Conservation (phyloP, 768 basidiomycete genomes). For the Coprinopsis sp. region DNA sequence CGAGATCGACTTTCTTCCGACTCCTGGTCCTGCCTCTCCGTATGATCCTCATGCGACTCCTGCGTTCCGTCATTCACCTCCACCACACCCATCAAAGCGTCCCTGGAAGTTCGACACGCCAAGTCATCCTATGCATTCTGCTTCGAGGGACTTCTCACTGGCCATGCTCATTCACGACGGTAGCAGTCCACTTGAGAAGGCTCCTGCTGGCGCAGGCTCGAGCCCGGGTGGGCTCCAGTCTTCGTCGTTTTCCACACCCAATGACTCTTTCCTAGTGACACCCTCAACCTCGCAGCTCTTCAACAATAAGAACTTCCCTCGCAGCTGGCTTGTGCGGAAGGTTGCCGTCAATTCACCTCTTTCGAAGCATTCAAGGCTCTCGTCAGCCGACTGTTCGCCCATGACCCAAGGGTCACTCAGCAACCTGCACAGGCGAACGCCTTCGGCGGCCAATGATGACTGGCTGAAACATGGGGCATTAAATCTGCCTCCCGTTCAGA, state of each 20-base stretch:
- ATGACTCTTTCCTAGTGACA: slow-evolving; percentile 11
- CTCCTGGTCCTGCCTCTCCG: slow-evolving; percentile 46
- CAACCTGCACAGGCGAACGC: slow-evolving; percentile 24
- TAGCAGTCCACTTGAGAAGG: slow-evolving; percentile 42
- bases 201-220: slow-evolving; percentile 19
- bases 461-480: slow-evolving; percentile 37
- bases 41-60: slow-evolving; percentile 74
- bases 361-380: slow-evolving; percentile 5
- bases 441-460: slow-evolving; percentile 35
- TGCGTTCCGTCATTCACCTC: slow-evolving; percentile 73
- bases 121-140: slow-evolving; percentile 69
- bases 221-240: slow-evolving; percentile 31
- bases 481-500: slow-evolving; percentile 28
- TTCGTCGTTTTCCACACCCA: slow-evolving; percentile 29
- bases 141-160: slow-evolving; percentile 58
- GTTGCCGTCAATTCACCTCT: slow-evolving; percentile 6
- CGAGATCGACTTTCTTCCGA: slow-evolving; percentile 29
- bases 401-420: slow-evolving; percentile 17
- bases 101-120: slow-evolving; percentile 82
- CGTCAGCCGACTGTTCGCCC: slow-evolving; percentile 2
- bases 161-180: slow-evolving; percentile 55
- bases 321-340: slow-evolving; percentile 9
- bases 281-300: slow-evolving; percentile 7
- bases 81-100: slow-evolving; percentile 70
- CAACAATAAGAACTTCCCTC: not conserved